Percentiles rank a stretch among this genome's conserved stretches.
phyloP scores from a whole-genome alignment of 306 rosid species.

The Lupinus albus region DNA sequence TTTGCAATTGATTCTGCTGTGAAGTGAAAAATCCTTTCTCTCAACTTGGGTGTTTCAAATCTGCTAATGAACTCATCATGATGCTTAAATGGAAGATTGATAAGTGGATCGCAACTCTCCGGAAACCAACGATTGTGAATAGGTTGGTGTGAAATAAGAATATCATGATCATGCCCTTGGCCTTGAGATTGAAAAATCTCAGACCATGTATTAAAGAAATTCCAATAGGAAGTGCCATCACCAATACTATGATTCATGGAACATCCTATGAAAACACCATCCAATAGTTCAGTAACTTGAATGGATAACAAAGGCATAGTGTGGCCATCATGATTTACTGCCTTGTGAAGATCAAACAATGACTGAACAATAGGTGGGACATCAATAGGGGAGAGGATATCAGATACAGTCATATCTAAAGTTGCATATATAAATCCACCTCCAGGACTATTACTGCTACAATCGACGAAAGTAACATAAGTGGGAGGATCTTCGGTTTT shows the following conservation, averaged over 20 bases:
- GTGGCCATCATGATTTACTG: conserved; percentile 66
- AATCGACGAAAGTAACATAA: conserved; percentile 48
- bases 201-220: conserved; percentile 62
- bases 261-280: conserved; percentile 71
- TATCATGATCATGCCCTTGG: not conserved
- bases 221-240: conserved; percentile 69
- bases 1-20: conserved; percentile 55
- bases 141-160: conserved; percentile 43
- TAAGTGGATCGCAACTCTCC: conserved; percentile 38
- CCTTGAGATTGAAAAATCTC: conserved; percentile 54
- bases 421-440: conserved; percentile 59
- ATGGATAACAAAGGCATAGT: conserved; percentile 52
- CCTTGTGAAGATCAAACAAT: conserved; percentile 62
- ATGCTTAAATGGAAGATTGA: conserved; percentile 56
- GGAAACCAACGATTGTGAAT: conserved; percentile 59
- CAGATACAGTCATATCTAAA: conserved; percentile 45
- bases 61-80: conserved; percentile 50
- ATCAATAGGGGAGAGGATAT: conserved; percentile 58
- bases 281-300: conserved; percentile 58
- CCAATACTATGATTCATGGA: conserved; percentile 56
- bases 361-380: conserved; percentile 59
- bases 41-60: conserved; percentile 45
- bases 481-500: conserved; percentile 41
- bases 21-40: conserved; percentile 66
- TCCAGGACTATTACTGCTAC: conserved; percentile 43